Evolutionary conservation across 1,139 yeast species (phyloP).

Genomic region (Saccharomyces hybrid): DNA sequence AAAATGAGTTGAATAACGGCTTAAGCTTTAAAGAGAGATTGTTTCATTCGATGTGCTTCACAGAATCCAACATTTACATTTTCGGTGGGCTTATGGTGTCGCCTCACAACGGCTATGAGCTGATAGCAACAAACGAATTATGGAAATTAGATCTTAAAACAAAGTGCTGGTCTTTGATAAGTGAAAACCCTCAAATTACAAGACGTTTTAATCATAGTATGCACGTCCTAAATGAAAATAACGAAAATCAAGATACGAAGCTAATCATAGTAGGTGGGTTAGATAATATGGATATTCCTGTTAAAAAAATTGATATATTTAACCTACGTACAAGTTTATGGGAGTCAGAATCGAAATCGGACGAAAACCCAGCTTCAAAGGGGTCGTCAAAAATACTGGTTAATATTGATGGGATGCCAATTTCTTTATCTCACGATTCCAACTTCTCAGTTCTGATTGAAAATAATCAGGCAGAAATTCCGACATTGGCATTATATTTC

Average conservation of each 20-base stretch:
- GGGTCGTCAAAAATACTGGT: constrained; percentile 5
- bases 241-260: constrained; percentile 45
- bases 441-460: constrained; percentile 23
- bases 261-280: constrained; percentile 56
- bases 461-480: constrained; percentile 22
- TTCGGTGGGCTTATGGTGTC: constrained; percentile 51
- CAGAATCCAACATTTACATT: constrained; percentile 44
- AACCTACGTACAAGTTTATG: constrained; percentile 45
- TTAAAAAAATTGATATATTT: constrained; percentile 42
- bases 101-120: constrained; percentile 28
- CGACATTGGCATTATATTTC: constrained; percentile 21
- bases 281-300: constrained; percentile 36
- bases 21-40: constrained; percentile 47
- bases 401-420: constrained; percentile 19
- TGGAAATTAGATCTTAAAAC: constrained; percentile 56
- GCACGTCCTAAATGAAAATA: constrained; percentile 38
- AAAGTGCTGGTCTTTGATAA: constrained; percentile 45
- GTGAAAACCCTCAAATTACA: constrained; percentile 34
- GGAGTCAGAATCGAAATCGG: constrained; percentile 30
- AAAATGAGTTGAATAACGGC: constrained; percentile 11
- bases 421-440: constrained; percentile 15
- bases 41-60: constrained; percentile 49
- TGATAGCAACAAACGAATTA: constrained; percentile 50
- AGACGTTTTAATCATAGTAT: constrained; percentile 48
- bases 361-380: constrained; percentile 3